Base-by-base conservation (phyloP, 371 early-diverging fungal genomes). In the Saksenaea vasiformis region DNA sequence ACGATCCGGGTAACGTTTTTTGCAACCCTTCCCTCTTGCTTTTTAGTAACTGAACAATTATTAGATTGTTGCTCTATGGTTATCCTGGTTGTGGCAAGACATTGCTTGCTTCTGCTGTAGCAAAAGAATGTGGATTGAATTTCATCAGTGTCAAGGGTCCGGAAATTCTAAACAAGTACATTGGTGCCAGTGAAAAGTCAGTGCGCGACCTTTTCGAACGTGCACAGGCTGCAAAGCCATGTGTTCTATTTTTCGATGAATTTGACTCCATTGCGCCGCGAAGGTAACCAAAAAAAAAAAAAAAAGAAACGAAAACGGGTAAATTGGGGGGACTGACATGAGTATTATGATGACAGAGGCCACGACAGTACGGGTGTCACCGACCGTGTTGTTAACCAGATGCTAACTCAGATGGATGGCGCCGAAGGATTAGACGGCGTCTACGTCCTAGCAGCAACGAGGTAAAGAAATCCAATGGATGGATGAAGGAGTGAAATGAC, bases 121-220 rank as follows among this genome's bases (percentile, higher is more conserved):
- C 96, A 11, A 90, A 92, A 62, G 93, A 93, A 76, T 94, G 93
- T 70, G 92, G 94, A 1, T 83, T 95, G 54, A 96, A 97, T 72
- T 97, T 99, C 72, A 94, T 98, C 65, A 90, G 91, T 66, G 95
- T 97, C 61, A 96, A 97, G 72, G 98, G 98, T 15, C 98, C 98
- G 0, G 98, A 99, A 70, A 77, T 99, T 27, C 73, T 99, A 35
- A 97, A 93, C 81, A 99, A 97, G 85, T 99, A 96, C 69, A 96
- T 98, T 72, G 99, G 99, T 66, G 92, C 93, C 19, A 91, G 91
- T 79, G 95, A 95, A 70, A 90, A 93, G 66, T 86, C 88, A 0
- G 91, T 92, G 22, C 86, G 99, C 53, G 93, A 96, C 71, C 76
- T 99, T 5, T 99, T 99, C 84, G 93, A 95, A 61, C 86, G 94